Conservation (phyloP, 108 stramenopile genomes). For the Mayamaea pseudoterrestris region DNA sequence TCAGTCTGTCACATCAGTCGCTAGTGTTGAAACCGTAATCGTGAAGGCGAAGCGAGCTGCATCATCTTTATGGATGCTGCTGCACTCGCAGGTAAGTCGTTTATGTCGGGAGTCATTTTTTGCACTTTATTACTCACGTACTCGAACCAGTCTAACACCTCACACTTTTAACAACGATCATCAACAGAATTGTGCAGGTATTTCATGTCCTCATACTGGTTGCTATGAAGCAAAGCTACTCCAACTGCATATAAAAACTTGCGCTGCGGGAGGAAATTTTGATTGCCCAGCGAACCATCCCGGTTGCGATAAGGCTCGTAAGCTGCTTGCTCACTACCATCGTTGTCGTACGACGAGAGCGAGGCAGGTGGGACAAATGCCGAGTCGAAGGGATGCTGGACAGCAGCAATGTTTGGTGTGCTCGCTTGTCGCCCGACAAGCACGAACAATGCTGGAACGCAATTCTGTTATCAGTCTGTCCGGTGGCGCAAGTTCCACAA, state of each 20-base stretch:
- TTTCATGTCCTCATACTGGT: slow-evolving; percentile 48
- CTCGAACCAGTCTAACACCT: not conserved
- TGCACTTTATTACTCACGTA: not conserved
- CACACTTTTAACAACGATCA: not conserved
- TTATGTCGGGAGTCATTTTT: slow-evolving; percentile 3
- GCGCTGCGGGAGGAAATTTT: slow-evolving; percentile 21
- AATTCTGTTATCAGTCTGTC: not conserved
- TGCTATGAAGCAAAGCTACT: slow-evolving; percentile 63
- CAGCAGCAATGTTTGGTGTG: slow-evolving; percentile 43
- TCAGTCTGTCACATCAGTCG: too few relatives aligned
- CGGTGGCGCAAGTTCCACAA: not conserved
- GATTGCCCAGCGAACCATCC: slow-evolving; percentile 43
- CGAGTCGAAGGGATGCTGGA: not conserved
- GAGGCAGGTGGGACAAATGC: slow-evolving; percentile 25
- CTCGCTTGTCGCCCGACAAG: slow-evolving; percentile 41
- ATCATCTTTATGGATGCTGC: slow-evolving; percentile 61
- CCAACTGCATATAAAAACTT: slow-evolving; percentile 57
- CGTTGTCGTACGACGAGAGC: slow-evolving; percentile 51
- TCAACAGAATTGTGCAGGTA: slow-evolving; percentile 45
- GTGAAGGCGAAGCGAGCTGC: slow-evolving; percentile 75
- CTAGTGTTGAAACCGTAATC: slow-evolving; percentile 11
- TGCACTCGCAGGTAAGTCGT: slow-evolving; percentile 73
- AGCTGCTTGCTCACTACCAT: slow-evolving; percentile 67
- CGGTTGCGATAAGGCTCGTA: slow-evolving; percentile 70
- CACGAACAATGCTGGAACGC: slow-evolving; percentile 14